These are phyloP conservation scores for Dovyalis caffra DNA, from an alignment of 345 rosid species.

Conservation along the genomic window DNA sequence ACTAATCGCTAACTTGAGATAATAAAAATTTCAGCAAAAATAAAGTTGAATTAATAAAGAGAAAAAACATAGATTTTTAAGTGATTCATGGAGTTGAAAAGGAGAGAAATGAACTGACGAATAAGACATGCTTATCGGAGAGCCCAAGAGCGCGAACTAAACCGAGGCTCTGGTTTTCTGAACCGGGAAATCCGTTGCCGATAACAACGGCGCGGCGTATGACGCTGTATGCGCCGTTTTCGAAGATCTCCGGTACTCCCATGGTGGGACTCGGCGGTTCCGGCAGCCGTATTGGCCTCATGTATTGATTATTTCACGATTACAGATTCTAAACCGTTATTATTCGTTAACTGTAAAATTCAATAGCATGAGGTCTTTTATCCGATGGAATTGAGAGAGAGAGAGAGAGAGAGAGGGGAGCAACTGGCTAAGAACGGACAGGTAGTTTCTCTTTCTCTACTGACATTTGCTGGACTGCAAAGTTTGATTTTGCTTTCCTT, in stretches of 20 bases:
- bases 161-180: slow-evolving; percentile 94
- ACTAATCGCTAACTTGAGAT: not conserved
- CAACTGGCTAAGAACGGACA: too few species aligned
- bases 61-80: not conserved
- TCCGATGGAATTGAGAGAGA: too few species aligned
- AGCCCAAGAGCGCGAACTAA: slow-evolving; percentile 85
- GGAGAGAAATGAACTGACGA: slow-evolving; percentile 47
- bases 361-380: not conserved
- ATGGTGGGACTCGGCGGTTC: slow-evolving; percentile 66
- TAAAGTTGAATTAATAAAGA: not conserved
- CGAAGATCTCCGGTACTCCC: slow-evolving; percentile 93
- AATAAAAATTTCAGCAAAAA: not conserved
- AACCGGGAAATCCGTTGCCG: slow-evolving; percentile 76
- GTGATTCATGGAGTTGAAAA: not conserved
- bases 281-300: slow-evolving; percentile 89
- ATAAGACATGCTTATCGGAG: slow-evolving; percentile 57
- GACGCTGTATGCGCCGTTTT: slow-evolving; percentile 66
- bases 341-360: not conserved
- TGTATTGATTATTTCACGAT: slow-evolving; percentile 12
- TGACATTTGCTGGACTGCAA: too few species aligned
- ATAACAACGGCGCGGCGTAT: slow-evolving; percentile 87
- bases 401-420: too few species aligned
- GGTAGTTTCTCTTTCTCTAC: too few species aligned
- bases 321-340: not conserved
- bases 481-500: too few species aligned